These are phyloP conservation scores for Delitschia confertaspora DNA, from an alignment of 495 filamentous ascomycete genomes.

Conservation along the genomic window DNA sequence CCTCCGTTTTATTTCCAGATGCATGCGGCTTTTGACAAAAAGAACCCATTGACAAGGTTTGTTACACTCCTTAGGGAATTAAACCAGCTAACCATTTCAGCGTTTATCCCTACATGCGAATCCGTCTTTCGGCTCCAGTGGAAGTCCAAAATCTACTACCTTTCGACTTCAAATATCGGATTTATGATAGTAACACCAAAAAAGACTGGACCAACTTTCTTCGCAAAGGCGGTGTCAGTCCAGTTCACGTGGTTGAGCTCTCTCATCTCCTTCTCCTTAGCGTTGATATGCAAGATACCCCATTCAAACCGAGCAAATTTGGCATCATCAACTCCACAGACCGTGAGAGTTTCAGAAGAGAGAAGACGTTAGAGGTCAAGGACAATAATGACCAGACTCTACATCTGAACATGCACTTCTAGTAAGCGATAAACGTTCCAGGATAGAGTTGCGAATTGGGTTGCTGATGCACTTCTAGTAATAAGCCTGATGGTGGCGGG, in stretches of 20 bases:
- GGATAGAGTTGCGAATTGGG: no score
- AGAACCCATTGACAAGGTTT: constrained; percentile 66
- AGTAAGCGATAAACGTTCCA: no score
- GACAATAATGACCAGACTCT: constrained; percentile 72
- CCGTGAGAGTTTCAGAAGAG: constrained; percentile 80
- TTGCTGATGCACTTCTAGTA: no score
- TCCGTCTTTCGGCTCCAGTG: constrained; percentile 82
- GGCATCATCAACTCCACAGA: constrained; percentile 87
- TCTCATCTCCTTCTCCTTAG: constrained; percentile 88
- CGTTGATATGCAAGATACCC: constrained; percentile 90
- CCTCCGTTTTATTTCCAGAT: constrained; percentile 95
- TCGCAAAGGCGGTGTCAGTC: constrained; percentile 89
- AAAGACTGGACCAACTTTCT: constrained; percentile 99
- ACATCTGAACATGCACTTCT: constrained; percentile 83
- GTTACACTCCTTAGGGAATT: constrained; percentile 2
- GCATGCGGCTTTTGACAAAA: constrained; percentile 70
- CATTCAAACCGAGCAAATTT: constrained; percentile 91
- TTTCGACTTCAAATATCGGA: constrained; percentile 97
- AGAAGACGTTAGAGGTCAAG: constrained; percentile 68
- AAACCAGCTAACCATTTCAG: constrained; percentile 38
- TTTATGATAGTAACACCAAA: constrained; percentile 95
- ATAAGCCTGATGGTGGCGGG: constrained; percentile 83
- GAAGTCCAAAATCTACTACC: constrained; percentile 92
- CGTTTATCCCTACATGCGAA: constrained; percentile 87
- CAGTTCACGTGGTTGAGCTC: constrained; percentile 91